Evolutionary conservation across 495 filamentous ascomycete genomes (phyloP).

Genomic region (Hypoxylon crocopeplum): DNA sequence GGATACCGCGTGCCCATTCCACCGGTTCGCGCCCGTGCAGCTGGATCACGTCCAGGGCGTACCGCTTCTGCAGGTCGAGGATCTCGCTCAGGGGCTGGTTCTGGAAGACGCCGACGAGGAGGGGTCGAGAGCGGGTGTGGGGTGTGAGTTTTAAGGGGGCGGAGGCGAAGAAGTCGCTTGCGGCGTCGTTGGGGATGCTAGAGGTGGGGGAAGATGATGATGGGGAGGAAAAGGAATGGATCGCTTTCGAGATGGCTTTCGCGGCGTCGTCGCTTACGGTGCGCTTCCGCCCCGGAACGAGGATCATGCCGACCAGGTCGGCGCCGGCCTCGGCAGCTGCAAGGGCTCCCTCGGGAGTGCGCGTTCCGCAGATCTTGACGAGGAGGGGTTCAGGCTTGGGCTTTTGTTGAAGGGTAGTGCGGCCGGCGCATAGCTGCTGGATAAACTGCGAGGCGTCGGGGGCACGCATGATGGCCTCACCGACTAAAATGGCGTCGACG

Average conservation of each 20-base stretch:
- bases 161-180: conserved; percentile 55
- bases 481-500: conserved; percentile 91
- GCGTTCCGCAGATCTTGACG: conserved; percentile 97
- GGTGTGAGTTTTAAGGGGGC: conserved; percentile 45
- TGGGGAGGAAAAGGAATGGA: conserved; percentile 58
- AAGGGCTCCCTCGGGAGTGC: conserved; percentile 78
- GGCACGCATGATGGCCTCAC: conserved; percentile 95
- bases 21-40: conserved; percentile 90
- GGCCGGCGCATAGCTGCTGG: conserved; percentile 73
- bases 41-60: conserved; percentile 89
- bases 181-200: conserved; percentile 21
- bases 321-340: conserved; percentile 87
- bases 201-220: background rate
- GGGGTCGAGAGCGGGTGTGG: conserved; percentile 58
- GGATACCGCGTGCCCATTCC: conserved; percentile 87
- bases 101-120: conserved; percentile 93
- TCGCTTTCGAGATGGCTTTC: conserved; percentile 75
- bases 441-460: conserved; percentile 80
- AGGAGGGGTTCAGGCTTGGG: conserved; percentile 54
- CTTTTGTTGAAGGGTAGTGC: conserved; percentile 33
- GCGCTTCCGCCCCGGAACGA: conserved; percentile 81
- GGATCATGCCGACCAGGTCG: conserved; percentile 91
- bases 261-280: conserved; percentile 79
- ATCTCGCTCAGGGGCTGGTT: conserved; percentile 87
- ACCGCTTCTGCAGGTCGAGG: conserved; percentile 71